Evolutionary conservation across 2,329 filamentous ascomycete genomes (phyloP), one percentile per base, ranked within the genome.

Genomic region (Fusarium sp.): DNA sequence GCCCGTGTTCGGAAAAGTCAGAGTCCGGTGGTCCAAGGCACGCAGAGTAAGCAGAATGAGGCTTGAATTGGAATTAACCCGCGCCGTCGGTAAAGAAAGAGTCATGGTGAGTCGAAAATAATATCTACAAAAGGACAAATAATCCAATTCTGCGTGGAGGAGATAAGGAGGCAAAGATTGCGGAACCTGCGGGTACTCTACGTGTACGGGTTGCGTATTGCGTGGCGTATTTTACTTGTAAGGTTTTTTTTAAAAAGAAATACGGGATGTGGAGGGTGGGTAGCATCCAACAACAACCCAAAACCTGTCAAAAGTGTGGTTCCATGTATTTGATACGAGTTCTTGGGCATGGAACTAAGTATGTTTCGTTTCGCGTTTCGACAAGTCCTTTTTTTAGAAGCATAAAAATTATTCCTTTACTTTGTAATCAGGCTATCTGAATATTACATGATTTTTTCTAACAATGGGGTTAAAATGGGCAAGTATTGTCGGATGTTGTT

Each of bases 251-350:
- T 22, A 4, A 32, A 32, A 10, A 32, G 30, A 70, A 70, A 70
- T 70, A 70, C 68, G 68, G 66, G 68, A 64, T 64, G 62, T 56
- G 50, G 65, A 64, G 67, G 50, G 64, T 68, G 66, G 63, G 70
- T 73, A 58, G 1, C 43, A 47, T 47, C 43, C 37, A 38, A 17
- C 35, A 15, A 35, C 35, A 37, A 27, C 25, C 25, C 4, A 6
- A 27, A 37, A 37, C 15, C 6, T 30, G 27, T 30, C 27, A 30
- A 38, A 32, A 10, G 32, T 30, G 69, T 30, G 69, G 57, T 32
- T 22, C 30, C 70, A 59, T 73, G 52, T 71, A 71, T 52, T 73
- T 69, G 67, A 73, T 73, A 73, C 71, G 71, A 73, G 71, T 52
- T 63, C 37, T 32, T 8, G 47, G 15, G 70, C 67, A 73, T 73